phyloP scores from a whole-genome alignment of 2,329 filamentous ascomycete genomes.

The Colletotrichum sp. region DNA sequence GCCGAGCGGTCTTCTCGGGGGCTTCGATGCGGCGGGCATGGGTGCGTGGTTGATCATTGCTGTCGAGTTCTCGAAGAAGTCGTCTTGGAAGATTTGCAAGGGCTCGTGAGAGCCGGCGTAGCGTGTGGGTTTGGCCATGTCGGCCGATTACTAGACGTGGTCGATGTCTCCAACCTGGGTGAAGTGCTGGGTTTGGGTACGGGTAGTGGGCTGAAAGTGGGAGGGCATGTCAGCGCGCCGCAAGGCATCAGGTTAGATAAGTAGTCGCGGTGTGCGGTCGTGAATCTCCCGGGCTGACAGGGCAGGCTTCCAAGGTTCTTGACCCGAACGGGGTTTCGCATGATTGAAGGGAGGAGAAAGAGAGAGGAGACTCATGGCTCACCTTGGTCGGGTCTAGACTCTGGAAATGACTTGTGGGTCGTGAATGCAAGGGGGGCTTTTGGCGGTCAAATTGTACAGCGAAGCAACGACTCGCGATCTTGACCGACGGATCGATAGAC shows the following conservation, averaged over 20 bases:
- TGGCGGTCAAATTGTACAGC: slow-evolving; percentile 20
- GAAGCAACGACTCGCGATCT: neutral
- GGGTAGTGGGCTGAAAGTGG: slow-evolving; percentile 11
- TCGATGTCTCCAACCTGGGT: neutral
- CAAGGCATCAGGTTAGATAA: slow-evolving; percentile 17
- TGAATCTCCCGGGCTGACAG: slow-evolving; percentile 2
- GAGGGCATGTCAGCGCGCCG: slow-evolving; percentile 18
- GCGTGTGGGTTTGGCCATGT: slow-evolving; percentile 59
- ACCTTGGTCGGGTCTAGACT: slow-evolving; percentile 22
- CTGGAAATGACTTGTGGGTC: slow-evolving; percentile 25
- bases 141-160: slow-evolving; percentile 35
- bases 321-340: slow-evolving; percentile 9
- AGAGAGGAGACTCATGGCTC: slow-evolving; percentile 23
- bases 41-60: slow-evolving; percentile 61
- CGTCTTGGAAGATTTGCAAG: slow-evolving; percentile 59
- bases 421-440: slow-evolving; percentile 23
- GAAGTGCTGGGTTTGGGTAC: neutral
- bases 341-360: slow-evolving; percentile 22
- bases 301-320: slow-evolving; percentile 8
- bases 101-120: slow-evolving; percentile 51
- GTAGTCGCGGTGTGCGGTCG: slow-evolving; percentile 12
- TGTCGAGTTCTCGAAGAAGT: slow-evolving; percentile 48
- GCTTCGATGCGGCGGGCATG: slow-evolving; percentile 57
- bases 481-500: neutral
- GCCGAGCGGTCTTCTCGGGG: slow-evolving; percentile 52